These are phyloP conservation scores for Solioccasus polychromus DNA, from an alignment of 768 basidiomycete genomes.

Conservation along the genomic window DNA sequence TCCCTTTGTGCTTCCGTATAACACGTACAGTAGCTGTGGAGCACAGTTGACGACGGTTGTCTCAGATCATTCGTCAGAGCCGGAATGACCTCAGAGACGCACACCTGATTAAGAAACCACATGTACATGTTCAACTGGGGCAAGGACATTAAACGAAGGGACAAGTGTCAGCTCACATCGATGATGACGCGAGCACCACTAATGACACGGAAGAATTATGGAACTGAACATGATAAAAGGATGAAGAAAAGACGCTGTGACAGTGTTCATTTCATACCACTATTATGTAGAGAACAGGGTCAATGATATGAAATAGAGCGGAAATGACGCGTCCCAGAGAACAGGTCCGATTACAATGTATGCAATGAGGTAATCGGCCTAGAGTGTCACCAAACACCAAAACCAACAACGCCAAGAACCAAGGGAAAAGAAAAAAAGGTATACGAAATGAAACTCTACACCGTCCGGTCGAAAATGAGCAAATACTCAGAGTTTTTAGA, in stretches of 20 bases:
- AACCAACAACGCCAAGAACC: conserved; percentile 8
- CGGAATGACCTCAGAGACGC: too few relatives aligned
- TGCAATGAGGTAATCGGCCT: conserved; percentile 11
- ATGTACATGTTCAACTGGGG: not conserved
- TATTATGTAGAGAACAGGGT: not conserved
- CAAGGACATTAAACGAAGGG: conserved; percentile 1
- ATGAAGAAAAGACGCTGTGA: too few relatives aligned
- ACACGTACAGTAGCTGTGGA: too few relatives aligned
- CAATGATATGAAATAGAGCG: conserved; percentile 4
- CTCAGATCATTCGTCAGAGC: too few relatives aligned
- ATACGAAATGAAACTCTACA: conserved; percentile 10
- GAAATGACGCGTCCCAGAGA: conserved; percentile 1
- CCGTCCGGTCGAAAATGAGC: not conserved
- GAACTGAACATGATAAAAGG: not conserved
- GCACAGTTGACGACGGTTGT: too few relatives aligned
- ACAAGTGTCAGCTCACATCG: not conserved
- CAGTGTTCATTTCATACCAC: not conserved
- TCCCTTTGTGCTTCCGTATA: too few relatives aligned
- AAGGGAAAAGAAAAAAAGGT: conserved; percentile 12
- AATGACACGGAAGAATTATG: not conserved
- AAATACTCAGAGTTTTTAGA: conserved; percentile 32
- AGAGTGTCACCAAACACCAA: conserved; percentile 15
- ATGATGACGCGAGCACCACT: not conserved
- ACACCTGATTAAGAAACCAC: not conserved
- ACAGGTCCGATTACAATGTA: not conserved